These are phyloP conservation scores for Yarrowia sp. DNA, from an alignment of 805 yeast genomes.

Conservation along the genomic window DNA sequence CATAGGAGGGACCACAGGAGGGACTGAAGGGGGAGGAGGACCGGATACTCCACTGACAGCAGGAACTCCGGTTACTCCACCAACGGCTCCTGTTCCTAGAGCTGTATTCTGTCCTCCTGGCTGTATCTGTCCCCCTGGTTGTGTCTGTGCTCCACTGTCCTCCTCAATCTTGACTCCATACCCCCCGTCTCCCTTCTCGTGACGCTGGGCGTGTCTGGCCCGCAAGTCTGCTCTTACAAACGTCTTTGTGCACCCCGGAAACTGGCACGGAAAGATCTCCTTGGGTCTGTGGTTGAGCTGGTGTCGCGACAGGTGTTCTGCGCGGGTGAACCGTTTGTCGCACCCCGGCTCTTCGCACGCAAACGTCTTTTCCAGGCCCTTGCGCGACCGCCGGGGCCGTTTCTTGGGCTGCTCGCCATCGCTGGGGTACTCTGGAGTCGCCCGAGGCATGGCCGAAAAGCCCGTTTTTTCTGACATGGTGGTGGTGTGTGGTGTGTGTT, in stretches of 20 bases:
- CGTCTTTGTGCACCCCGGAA: constrained; percentile 48
- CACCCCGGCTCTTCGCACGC: constrained; percentile 46
- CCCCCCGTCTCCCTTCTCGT: constrained; percentile 42
- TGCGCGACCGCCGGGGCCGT: constrained; percentile 45
- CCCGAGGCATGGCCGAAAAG: constrained; percentile 26
- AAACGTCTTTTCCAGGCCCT: constrained; percentile 47
- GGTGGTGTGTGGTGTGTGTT: neutral
- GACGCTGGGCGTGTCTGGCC: constrained; percentile 50
- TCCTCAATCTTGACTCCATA: constrained; percentile 27
- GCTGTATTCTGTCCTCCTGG: too few species aligned
- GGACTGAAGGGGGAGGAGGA: too few species aligned
- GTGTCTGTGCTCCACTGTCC: neutral
- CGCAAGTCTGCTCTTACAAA: constrained; percentile 51
- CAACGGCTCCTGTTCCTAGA: neutral
- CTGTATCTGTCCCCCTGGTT: too few species aligned
- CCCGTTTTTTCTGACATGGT: constrained; percentile 7
- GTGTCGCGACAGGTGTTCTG: constrained; percentile 47
- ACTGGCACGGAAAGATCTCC: constrained; percentile 49
- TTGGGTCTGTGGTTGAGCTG: constrained; percentile 50
- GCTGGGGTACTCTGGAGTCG: constrained; percentile 9
- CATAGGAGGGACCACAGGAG: neutral
- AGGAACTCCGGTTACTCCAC: too few species aligned
- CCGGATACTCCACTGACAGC: too few species aligned
- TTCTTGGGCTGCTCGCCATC: constrained; percentile 40
- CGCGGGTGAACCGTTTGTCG: constrained; percentile 46